Conservation (phyloP, 2,329 filamentous ascomycete genomes). For the Aspergillus costaricaensis region DNA sequence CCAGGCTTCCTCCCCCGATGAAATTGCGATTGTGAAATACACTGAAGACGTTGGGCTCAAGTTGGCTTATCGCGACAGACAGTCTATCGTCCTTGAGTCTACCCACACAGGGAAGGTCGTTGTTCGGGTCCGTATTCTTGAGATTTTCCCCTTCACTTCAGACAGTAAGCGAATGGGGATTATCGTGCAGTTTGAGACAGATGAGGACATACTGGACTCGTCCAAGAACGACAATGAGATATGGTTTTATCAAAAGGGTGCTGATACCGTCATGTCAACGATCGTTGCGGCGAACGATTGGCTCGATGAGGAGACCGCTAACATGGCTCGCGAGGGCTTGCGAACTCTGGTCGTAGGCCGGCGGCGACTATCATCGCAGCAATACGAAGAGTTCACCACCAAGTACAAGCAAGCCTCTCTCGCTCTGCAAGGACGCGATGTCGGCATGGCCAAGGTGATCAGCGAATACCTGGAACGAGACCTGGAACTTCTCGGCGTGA, state of each 20-base stretch:
- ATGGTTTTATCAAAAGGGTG: conserved; percentile 98
- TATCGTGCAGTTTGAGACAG: conserved; percentile 79
- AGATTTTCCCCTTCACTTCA: conserved; percentile 96
- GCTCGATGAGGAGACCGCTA: conserved; percentile 98
- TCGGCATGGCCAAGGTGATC: conserved; percentile 77
- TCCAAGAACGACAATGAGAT: conserved; percentile 70
- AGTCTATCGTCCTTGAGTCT: conserved; percentile 78
- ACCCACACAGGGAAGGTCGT: conserved; percentile 71
- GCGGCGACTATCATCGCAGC: conserved; percentile 74
- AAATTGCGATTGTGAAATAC: conserved; percentile 97
- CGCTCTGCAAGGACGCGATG: conserved; percentile 76
- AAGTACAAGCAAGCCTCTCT: conserved; percentile 79
- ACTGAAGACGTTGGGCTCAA: conserved; percentile 89
- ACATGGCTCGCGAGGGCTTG: conserved; percentile 96
- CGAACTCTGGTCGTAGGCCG: conserved; percentile 94
- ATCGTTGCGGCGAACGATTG: conserved; percentile 97
- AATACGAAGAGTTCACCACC: conserved; percentile 77
- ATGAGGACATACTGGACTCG: conserved; percentile 52
- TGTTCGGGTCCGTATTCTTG: conserved; percentile 83
- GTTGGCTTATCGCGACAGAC: conserved; percentile 81
- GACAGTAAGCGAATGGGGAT: conserved; percentile 99
- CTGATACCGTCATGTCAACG: conserved; percentile 95
- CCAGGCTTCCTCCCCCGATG: conserved; percentile 94
- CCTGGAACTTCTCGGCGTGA: conserved; percentile 92
- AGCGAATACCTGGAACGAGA: conserved; percentile 81